Base-by-base conservation (phyloP, 768 basidiomycete genomes). In the Naganishia vishniacii region DNA sequence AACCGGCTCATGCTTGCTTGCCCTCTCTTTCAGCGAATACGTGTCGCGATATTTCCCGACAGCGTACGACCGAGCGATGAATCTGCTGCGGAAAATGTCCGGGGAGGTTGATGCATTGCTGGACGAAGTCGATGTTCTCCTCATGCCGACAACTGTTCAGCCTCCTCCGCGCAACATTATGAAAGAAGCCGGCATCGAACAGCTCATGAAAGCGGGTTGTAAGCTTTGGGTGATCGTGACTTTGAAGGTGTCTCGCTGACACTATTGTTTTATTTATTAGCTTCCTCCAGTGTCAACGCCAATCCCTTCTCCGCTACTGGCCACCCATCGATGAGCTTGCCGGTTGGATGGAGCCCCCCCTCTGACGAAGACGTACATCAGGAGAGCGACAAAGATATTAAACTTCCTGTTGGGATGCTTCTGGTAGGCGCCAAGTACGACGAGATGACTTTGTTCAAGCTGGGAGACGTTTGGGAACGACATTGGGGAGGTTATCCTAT, bases 321-420 rank as follows among this genome's bases (percentile, higher is more conserved):
- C 0, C 81, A 82, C 56, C 81, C 81, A 0, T 77, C 79, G 1
- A 67, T 82, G 34, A 75, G 78, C n/a, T 67, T 82, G 29, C 80
- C 81, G 8, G 77, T 80, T 41, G 81, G 81, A 0, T 79, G 78
- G 68, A 67, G 79, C 4, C 65, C 78, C 0, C 78, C 78, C 2
- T 73, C 76, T 16, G 75, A 78, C 61, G 74, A 78, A 20, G 75
- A 73, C 13, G 68, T 78, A 18, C 61, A 79, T 59, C 77, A 70
- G 32, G 62, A 63, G 20, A 20, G 20, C 26, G 70, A 71, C 48
- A 44, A 46, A 13, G 37, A 58, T 16, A 68, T 69, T 32, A 66
- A 58, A 64, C 68, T 82, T 18, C 81, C 81, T 1, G 77, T 81
- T 8, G 80, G 80, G 5, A 78, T 82, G 78, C 80, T 81, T 71